These are phyloP conservation scores for Phaeotremella fagi DNA, from an alignment of 768 basidiomycete species.

Conservation along the genomic window DNA sequence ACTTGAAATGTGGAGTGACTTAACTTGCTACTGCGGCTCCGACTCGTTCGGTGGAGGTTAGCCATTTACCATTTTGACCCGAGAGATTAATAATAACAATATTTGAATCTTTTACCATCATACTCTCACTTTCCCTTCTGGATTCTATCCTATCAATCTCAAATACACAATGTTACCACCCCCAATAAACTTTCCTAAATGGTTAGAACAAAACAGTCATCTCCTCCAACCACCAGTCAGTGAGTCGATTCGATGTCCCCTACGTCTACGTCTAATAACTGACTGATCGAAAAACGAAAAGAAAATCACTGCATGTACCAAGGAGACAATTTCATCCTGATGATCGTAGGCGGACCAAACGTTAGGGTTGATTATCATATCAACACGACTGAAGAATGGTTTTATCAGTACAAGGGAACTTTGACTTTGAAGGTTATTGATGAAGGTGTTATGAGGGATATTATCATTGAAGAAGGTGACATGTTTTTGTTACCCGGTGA, in stretches of 20 bases:
- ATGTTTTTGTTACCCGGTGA: constrained; percentile 92
- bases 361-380: constrained; percentile 89
- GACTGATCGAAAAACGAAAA: neutral
- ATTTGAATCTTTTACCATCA: too few relatives aligned
- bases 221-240: constrained; percentile 86
- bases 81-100: too few relatives aligned
- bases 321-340: constrained; percentile 83
- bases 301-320: constrained; percentile 51
- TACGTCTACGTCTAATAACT: neutral
- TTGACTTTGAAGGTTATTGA: constrained; percentile 81
- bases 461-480: constrained; percentile 85
- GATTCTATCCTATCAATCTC: too few relatives aligned
- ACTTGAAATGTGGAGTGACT: too few relatives aligned
- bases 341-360: constrained; percentile 95
- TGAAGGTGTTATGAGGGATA: constrained; percentile 58
- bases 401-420: constrained; percentile 90
- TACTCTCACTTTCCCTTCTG: too few relatives aligned
- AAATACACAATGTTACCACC: constrained; percentile 68
- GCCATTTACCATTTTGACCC: too few relatives aligned
- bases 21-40: too few relatives aligned
- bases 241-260: constrained; percentile 57
- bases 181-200: constrained; percentile 82
- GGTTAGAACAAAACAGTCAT: constrained; percentile 76
- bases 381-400: constrained; percentile 99
- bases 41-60: too few relatives aligned